These are phyloP conservation scores for Yamadazyma scolyti DNA, from an alignment of 805 yeast species.

Conservation along the genomic window DNA sequence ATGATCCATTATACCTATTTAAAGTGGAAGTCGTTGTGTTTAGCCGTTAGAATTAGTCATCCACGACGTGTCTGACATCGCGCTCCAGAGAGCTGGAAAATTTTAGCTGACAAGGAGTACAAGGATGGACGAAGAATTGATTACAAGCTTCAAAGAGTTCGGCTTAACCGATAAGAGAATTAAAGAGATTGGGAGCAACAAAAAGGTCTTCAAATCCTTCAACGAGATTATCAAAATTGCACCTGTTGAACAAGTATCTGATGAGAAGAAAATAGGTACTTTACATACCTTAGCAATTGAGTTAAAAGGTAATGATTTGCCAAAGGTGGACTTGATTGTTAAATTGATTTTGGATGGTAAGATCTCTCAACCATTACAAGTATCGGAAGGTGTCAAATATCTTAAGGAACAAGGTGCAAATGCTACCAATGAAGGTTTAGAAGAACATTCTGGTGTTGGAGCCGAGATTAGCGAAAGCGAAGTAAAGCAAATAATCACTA, in stretches of 20 bases:
- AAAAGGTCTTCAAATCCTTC: constrained; percentile 74
- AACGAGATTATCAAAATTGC: constrained; percentile 52
- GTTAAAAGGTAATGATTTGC: constrained; percentile 54
- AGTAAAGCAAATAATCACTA: constrained; percentile 52
- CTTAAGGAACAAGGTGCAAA: constrained; percentile 41
- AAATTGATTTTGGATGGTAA: constrained; percentile 62
- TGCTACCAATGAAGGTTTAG: constrained; percentile 49
- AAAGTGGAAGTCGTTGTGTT: too few species aligned
- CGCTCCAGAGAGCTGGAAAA: constrained; percentile 1
- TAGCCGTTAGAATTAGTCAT: too few species aligned
- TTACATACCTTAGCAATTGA: constrained; percentile 77
- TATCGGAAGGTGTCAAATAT: constrained; percentile 77
- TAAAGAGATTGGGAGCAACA: constrained; percentile 79
- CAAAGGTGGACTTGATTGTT: constrained; percentile 50
- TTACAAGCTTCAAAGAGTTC: constrained; percentile 36
- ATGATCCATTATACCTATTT: too few species aligned
- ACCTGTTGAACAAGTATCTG: constrained; percentile 19
- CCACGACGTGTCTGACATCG: constrained; percentile 3
- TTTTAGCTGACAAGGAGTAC: constrained; percentile 13
- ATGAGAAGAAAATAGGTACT: constrained; percentile 58
- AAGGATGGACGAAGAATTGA: constrained; percentile 19
- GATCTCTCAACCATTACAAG: constrained; percentile 66
- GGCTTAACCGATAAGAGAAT: constrained; percentile 75
- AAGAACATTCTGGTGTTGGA: constrained; percentile 76
- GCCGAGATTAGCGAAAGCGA: constrained; percentile 64